Conservation (phyloP, 345 rosid genomes). For the Aquilaria sinensis region DNA sequence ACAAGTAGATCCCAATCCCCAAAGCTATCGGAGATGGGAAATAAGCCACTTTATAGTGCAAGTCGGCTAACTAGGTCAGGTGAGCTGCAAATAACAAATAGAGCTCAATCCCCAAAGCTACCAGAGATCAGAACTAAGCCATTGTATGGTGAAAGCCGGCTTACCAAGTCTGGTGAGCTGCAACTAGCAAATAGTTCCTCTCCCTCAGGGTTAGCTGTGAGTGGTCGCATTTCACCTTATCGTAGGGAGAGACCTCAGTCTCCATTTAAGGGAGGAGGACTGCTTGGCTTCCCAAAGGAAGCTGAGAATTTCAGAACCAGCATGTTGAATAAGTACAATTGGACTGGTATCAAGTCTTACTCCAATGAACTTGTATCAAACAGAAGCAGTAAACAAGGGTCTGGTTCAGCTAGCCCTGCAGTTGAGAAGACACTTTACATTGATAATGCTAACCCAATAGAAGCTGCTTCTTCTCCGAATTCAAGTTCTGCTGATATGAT, state of each 20-base stretch:
- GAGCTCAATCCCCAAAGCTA: conserved; percentile 36
- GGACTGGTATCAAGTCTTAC: conserved; percentile 39
- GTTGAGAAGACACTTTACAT: conserved; percentile 61
- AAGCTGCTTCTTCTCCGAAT: conserved; percentile 18
- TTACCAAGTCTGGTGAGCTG: conserved; percentile 29
- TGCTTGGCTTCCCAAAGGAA: conserved; percentile 51
- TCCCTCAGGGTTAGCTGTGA: conserved; percentile 45
- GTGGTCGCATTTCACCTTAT: conserved; percentile 39
- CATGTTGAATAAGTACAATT: conserved; percentile 32
- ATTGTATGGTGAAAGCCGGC: conserved; percentile 33
- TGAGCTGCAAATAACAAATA: conserved; percentile 1
- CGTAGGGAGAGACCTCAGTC: conserved; percentile 47
- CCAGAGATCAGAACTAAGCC: conserved; percentile 28
- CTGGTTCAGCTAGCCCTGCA: conserved; percentile 33
- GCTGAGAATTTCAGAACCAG: conserved; percentile 38
- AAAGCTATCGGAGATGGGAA: too few relatives aligned
- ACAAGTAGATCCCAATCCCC: too few relatives aligned
- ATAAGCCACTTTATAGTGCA: too few relatives aligned
- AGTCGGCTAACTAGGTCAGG: too few relatives aligned
- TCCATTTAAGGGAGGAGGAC: conserved; percentile 39
- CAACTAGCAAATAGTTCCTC: conserved; percentile 36
- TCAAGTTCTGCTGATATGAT: conserved; percentile 23
- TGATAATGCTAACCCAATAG: conserved; percentile 41
- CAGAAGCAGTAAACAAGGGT: conserved; percentile 23
- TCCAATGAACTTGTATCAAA: conserved; percentile 41